A percentile compares a stretch with the other conserved stretches of the same genome.
Conservation (phyloP, 1,284 basidiomycete genomes). For the Moesziomyces antarcticus region DNA sequence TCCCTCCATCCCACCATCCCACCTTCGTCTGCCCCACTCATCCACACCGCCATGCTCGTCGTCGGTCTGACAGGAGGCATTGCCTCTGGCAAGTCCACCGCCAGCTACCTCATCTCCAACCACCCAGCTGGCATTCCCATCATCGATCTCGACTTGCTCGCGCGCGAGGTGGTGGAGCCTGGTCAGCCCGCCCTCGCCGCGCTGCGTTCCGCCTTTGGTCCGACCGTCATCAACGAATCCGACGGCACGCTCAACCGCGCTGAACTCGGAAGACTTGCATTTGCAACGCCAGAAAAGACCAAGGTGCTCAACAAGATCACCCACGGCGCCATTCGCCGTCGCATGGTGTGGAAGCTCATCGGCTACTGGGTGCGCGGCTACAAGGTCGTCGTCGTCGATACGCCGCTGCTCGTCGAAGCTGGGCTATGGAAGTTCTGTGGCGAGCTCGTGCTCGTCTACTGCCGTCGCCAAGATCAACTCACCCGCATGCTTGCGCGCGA, state of each 20-base stretch:
- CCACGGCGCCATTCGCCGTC: constrained; percentile 85
- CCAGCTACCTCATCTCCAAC: constrained; percentile 78
- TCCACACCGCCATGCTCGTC: constrained; percentile 70
- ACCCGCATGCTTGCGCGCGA: constrained; percentile 63
- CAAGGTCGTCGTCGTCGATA: constrained; percentile 84
- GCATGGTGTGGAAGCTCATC: constrained; percentile 79
- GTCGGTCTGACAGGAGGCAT: constrained; percentile 96
- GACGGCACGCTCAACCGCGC: constrained; percentile 84
- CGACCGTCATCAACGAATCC: constrained; percentile 73
- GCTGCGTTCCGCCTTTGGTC: constrained; percentile 80
- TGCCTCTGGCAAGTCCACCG: constrained; percentile 87
- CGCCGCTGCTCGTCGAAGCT: constrained; percentile 92
- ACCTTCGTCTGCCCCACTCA: too few relatives aligned
- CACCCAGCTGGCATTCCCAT: constrained; percentile 76
- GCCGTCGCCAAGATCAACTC: constrained; percentile 56
- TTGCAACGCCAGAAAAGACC: constrained; percentile 75
- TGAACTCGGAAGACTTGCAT: constrained; percentile 85
- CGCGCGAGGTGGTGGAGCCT: constrained; percentile 86
- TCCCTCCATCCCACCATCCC: constrained; percentile 1
- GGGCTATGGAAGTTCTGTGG: constrained; percentile 87
- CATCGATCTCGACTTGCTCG: constrained; percentile 91
- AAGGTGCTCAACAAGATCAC: constrained; percentile 84
- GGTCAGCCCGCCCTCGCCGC: constrained; percentile 79
- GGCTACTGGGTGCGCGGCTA: constrained; percentile 81
- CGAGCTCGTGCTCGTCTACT: constrained; percentile 86